Conservation (phyloP, 768 basidiomycete species). For the Lactarius pseudohatsudake region DNA sequence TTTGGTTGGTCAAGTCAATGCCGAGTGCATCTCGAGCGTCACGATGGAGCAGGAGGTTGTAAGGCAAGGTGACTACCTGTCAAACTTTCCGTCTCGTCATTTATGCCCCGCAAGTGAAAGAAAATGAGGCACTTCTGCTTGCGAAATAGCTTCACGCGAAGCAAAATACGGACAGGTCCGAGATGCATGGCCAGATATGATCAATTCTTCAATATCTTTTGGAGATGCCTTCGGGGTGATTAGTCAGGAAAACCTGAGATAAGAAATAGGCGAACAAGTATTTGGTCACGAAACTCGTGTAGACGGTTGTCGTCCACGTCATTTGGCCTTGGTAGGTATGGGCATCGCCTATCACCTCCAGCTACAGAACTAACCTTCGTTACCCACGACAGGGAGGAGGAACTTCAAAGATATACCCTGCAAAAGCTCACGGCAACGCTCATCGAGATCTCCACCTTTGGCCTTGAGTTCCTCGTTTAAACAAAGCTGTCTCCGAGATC, state of each 20-base stretch:
- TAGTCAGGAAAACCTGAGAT: slow-evolving; percentile 1
- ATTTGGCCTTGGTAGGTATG: slow-evolving; percentile 66
- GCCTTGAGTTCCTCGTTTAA: slow-evolving; percentile 78
- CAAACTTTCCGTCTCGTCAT: slow-evolving; percentile 12
- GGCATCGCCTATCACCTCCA: slow-evolving; percentile 68
- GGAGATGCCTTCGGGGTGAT: slow-evolving; percentile 62
- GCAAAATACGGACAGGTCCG: slow-evolving; percentile 93
- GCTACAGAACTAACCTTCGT: slow-evolving; percentile 36
- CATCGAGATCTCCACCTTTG: slow-evolving; percentile 72
- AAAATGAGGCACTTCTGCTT: slow-evolving; percentile 66
- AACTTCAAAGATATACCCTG: slow-evolving; percentile 46
- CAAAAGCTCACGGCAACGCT: slow-evolving; percentile 80
- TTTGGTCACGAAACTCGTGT: slow-evolving; percentile 84
- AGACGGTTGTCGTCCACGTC: slow-evolving; percentile 58
- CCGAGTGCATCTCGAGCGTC: slow-evolving; percentile 83
- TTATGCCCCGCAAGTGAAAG: background rate
- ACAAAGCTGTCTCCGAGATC: slow-evolving; percentile 88
- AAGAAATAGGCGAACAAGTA: slow-evolving; percentile 56
- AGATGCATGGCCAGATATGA: slow-evolving; percentile 61
- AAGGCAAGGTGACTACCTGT: slow-evolving; percentile 89
- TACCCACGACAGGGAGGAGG: background rate
- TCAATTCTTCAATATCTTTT: slow-evolving; percentile 94
- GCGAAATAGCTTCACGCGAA: slow-evolving; percentile 80
- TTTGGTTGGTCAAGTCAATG: slow-evolving; percentile 79
- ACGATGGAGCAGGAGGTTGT: slow-evolving; percentile 85